Percentiles rank a stretch among this genome's conserved stretches.
Evolutionary conservation across 1,284 basidiomycete genomes (phyloP).

Genomic region (Melampsora larici-populina): DNA sequence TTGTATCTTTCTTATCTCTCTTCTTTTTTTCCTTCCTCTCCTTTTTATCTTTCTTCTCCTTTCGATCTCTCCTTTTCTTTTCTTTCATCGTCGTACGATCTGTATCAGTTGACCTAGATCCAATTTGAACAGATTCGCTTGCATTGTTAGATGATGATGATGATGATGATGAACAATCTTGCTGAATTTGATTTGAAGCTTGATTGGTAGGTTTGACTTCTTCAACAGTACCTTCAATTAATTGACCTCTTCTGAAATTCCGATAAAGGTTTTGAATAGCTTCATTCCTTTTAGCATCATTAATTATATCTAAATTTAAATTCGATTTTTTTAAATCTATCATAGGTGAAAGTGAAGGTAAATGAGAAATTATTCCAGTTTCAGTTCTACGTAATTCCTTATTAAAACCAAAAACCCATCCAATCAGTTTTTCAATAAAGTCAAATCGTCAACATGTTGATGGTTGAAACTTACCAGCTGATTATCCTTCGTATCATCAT

Average conservation of each 20-base stretch:
- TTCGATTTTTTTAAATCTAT: not conserved
- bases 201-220: not conserved
- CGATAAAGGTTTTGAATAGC: slow-evolving; percentile 13
- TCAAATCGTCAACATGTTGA: no score
- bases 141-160: no score
- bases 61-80: no score
- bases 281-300: slow-evolving; percentile 13
- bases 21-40: no score
- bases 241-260: slow-evolving; percentile 3
- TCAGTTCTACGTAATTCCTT: not conserved
- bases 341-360: not conserved
- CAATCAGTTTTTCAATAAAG: no score
- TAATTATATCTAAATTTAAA: slow-evolving; percentile 11
- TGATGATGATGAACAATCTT: no score
- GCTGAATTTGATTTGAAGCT: no score
- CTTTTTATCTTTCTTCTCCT: no score
- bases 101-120: no score
- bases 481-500: not conserved
- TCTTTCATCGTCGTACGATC: no score
- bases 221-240: slow-evolving; percentile 25
- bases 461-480: not conserved
- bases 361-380: slow-evolving; percentile 10
- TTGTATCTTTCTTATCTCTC: no score
- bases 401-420: not conserved
- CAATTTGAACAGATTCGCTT: no score